Conservation (phyloP, 2,329 filamentous ascomycete species). For the Massarina eburnea region DNA sequence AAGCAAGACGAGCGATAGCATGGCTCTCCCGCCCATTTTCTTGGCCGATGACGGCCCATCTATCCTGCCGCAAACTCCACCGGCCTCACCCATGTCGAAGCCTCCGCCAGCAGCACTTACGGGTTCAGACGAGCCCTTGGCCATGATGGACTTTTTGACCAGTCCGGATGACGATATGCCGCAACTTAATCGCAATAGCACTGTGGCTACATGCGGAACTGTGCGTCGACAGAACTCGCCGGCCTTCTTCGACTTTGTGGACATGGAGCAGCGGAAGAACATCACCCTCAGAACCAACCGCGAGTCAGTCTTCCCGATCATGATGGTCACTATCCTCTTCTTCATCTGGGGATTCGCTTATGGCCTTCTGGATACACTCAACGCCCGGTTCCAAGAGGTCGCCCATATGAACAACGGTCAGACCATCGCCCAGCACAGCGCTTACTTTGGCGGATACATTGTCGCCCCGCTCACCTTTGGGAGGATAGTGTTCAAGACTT, state of each 20-base stretch:
- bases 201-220: slow-evolving; percentile 29
- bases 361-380: slow-evolving; percentile 80
- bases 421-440: slow-evolving; percentile 67
- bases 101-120: slow-evolving; percentile 25
- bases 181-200: slow-evolving; percentile 40
- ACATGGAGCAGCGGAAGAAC: slow-evolving; percentile 67
- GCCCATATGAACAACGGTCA: slow-evolving; percentile 63
- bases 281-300: slow-evolving; percentile 65
- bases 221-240: slow-evolving; percentile 32
- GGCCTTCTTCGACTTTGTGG: slow-evolving; percentile 76
- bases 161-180: slow-evolving; percentile 47
- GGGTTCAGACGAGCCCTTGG: slow-evolving; percentile 36
- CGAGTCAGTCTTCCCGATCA: slow-evolving; percentile 72
- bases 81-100: slow-evolving; percentile 26
- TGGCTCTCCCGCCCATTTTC: slow-evolving; percentile 26
- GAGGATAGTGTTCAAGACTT: slow-evolving; percentile 56
- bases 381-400: slow-evolving; percentile 67
- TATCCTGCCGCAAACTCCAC: slow-evolving; percentile 19
- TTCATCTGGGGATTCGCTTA: slow-evolving; percentile 91
- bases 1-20: slow-evolving; percentile 33
- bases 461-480: slow-evolving; percentile 70
- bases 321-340: slow-evolving; percentile 77
- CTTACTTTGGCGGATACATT: slow-evolving; percentile 73
- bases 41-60: slow-evolving; percentile 22
- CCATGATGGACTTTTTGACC: slow-evolving; percentile 58